Percentiles rank a stretch among this genome's conserved stretches.
These are phyloP conservation scores for Backusella tuberculispora DNA, from an alignment of 192 early-diverging fungal species.

Conservation along the genomic window DNA sequence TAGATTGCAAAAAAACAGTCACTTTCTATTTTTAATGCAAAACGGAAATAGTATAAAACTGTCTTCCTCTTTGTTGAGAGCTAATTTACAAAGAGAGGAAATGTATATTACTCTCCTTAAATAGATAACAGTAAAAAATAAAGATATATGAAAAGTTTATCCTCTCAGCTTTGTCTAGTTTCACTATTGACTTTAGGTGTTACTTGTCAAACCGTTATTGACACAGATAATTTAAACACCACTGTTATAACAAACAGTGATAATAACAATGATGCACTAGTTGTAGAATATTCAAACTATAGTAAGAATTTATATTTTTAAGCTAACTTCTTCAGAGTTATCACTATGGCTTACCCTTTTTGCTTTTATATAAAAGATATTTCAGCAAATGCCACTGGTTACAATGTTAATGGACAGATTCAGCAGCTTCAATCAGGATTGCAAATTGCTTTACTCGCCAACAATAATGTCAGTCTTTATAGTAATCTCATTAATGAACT, in stretches of 20 bases:
- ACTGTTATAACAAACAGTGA: neutral
- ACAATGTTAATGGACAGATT: neutral
- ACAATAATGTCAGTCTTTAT: slow-evolving; percentile 23
- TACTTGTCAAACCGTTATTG: neutral
- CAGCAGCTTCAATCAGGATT: neutral
- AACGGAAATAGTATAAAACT: no score
- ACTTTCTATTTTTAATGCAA: no score
- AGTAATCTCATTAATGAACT: slow-evolving; percentile 50
- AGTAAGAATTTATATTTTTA: neutral
- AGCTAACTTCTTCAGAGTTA: neutral
- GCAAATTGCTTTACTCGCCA: neutral
- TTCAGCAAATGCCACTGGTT: neutral
- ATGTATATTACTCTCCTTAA: no score
- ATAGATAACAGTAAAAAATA: no score
- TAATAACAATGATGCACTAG: neutral
- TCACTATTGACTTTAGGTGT: neutral
- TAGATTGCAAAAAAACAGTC: no score
- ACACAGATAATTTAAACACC: neutral
- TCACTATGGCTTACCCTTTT: neutral
- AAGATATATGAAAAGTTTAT: neutral
- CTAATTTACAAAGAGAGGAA: no score
- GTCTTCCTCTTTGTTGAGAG: no score
- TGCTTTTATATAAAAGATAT: neutral
- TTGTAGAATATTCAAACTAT: neutral
- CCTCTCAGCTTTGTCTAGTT: neutral